Evolutionary conservation across 805 yeast genomes (phyloP), one percentile per base, ranked within the genome.

Genomic region (Kurtzmaniella cleridarum): DNA sequence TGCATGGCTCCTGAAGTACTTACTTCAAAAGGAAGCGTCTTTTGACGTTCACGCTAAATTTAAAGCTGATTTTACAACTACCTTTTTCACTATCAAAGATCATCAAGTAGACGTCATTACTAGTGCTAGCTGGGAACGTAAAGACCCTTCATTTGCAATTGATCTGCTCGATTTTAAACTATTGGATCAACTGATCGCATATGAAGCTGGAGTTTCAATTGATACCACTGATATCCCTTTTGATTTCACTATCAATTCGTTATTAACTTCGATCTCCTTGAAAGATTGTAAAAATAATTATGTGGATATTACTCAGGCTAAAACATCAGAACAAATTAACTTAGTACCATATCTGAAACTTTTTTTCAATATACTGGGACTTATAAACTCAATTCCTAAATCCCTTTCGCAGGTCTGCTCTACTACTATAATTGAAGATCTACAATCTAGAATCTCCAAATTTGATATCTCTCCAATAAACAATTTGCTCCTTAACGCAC

Each of bases 231-330:
- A 39, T 8, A 39, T 52, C n/a, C 56, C 60, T 1, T 29, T 58
- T 13, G 37, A 41, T 2, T 43, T 53, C 10, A 32, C 42, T 3
- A 32, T 63, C 7, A 51, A 42, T 5, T 26, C 48, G 6, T 48
- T 60, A 11, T 48, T 53, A 33, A 60, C 65, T 66, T 52, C 55
- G 30, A 28, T 64, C 1, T 46, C 51, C 8, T 33, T 65, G 2
- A 41, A 50, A 18, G 60, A 57, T 39, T 64, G 69, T 45, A 31
- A 50, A 5, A 35, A 34, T 3, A 31, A 47, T 2, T 46, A 50
- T 9, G 41, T 50, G 6, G 34, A 36, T 11, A 36, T 64, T 3
- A 69, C 68, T 1, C 30, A 41, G 2, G 57, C 64, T 60, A 36
- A 27, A 12, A 48, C 51, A 20, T 5, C 8, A 9, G 38, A 38